A percentile compares a stretch with the other conserved stretches of the same genome.
Evolutionary conservation across 768 basidiomycete genomes (phyloP).

Genomic region (Lactifluus pinguis): DNA sequence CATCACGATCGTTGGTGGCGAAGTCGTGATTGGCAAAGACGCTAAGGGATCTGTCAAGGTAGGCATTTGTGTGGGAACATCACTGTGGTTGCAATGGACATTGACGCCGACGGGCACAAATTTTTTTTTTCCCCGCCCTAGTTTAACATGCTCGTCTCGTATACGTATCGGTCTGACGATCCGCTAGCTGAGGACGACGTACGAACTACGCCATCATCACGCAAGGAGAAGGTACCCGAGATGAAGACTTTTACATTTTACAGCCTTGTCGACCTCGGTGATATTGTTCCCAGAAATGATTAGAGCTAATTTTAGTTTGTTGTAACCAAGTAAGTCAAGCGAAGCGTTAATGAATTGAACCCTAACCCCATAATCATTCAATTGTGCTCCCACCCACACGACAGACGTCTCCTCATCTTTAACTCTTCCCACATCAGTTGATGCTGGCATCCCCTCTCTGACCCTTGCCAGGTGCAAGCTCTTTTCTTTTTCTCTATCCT

Average conservation of each 20-base stretch:
- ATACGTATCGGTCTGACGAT: constrained; percentile 91
- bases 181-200: constrained; percentile 53
- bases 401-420: not conserved
- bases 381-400: not conserved
- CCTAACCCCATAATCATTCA: constrained; percentile 3
- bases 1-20: constrained; percentile 79
- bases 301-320: not conserved
- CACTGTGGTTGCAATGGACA: not conserved
- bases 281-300: constrained; percentile 42
- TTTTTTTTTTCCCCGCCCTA: constrained; percentile 26
- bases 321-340: not conserved
- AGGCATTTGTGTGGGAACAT: constrained; percentile 21
- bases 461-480: constrained; percentile 38
- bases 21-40: constrained; percentile 77
- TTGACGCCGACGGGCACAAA: not conserved
- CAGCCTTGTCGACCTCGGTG: constrained; percentile 71
- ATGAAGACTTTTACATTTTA: constrained; percentile 89
- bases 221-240: constrained; percentile 47
- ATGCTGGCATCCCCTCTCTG: constrained; percentile 14
- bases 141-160: constrained; percentile 93
- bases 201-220: constrained; percentile 30
- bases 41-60: constrained; percentile 76
- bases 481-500: not conserved
- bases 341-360: not conserved
- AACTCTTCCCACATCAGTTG: not conserved